phyloP scores from a whole-genome alignment of 805 yeast species.

The Zygosaccharomyces siamensis region DNA sequence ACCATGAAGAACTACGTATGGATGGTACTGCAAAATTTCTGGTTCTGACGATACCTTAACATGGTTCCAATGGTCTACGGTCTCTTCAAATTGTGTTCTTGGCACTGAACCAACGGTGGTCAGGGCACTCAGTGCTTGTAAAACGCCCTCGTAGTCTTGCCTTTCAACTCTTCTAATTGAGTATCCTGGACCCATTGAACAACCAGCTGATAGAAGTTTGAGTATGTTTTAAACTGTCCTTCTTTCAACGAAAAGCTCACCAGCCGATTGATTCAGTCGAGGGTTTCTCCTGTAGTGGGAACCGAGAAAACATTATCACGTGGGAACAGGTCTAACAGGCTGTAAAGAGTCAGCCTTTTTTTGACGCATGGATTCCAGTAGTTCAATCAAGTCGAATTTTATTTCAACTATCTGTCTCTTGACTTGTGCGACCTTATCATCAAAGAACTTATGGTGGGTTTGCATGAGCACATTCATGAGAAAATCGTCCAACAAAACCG shows the following conservation, averaged over 20 bases:
- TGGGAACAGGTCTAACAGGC: constrained; percentile 4
- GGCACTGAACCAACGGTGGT: constrained; percentile 81
- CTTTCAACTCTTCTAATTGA: constrained; percentile 51
- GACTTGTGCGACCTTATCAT: constrained; percentile 5
- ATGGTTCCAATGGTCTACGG: constrained; percentile 56
- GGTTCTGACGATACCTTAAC: constrained; percentile 22
- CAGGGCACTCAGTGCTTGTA: constrained; percentile 58
- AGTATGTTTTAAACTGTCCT: background rate
- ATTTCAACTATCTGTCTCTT: constrained; percentile 4
- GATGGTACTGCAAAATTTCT: constrained; percentile 51
- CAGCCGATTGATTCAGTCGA: background rate
- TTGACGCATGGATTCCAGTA: constrained; percentile 12
- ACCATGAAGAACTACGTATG: constrained; percentile 58
- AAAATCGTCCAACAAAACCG: constrained; percentile 11
- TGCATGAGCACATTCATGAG: constrained; percentile 11
- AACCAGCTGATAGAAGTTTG: background rate
- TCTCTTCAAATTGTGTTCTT: constrained; percentile 43
- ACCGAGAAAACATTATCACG: constrained; percentile 7
- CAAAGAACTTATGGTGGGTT: constrained; percentile 16
- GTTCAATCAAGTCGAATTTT: constrained; percentile 7
- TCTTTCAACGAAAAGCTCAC: background rate
- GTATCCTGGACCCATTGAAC: constrained; percentile 46
- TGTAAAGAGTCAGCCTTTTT: background rate
- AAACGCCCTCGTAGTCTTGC: constrained; percentile 56
- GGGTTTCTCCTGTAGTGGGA: background rate